Evolutionary conservation across 306 rosid genomes (phyloP).

Genomic region (Sindora glabra): DNA sequence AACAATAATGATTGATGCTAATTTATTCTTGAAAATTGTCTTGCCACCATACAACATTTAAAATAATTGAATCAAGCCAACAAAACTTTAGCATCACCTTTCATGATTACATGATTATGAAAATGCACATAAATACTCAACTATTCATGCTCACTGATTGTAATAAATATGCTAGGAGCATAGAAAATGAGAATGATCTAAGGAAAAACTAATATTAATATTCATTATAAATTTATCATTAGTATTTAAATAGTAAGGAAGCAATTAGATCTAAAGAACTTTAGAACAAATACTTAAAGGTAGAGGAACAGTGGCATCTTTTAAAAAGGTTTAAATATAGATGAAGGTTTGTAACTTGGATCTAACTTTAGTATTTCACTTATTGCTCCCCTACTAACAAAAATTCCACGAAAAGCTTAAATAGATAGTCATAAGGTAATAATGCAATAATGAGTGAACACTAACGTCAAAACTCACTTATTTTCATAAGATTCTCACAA

Average conservation of each 20-base stretch:
- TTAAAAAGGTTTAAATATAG: conserved; percentile 74
- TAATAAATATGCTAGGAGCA: conserved; percentile 5
- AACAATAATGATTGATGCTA: no score
- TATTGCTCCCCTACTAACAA: no score
- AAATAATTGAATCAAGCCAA: conserved; percentile 6
- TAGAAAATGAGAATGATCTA: neutral
- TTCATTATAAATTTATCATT: conserved; percentile 8
- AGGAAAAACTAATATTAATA: neutral
- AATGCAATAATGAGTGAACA: conserved; percentile 28
- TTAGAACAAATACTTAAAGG: conserved; percentile 63
- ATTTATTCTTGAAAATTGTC: neutral
- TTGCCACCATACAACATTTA: neutral
- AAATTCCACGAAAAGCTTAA: no score
- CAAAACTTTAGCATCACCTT: neutral
- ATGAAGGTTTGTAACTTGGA: conserved; percentile 82
- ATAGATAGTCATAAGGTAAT: conserved; percentile 35
- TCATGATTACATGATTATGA: neutral
- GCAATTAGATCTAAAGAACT: conserved; percentile 1
- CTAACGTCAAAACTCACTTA: conserved; percentile 11
- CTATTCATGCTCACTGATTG: neutral
- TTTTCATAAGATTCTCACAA: conserved; percentile 16
- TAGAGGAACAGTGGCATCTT: conserved; percentile 60
- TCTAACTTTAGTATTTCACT: conserved; percentile 79
- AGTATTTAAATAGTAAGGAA: conserved; percentile 6
- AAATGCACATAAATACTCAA: neutral